Percentiles rank a stretch among this genome's conserved stretches.
Evolutionary conservation across 129 eudicot species (phyloP).

Genomic region (Lactuca sativa): DNA sequence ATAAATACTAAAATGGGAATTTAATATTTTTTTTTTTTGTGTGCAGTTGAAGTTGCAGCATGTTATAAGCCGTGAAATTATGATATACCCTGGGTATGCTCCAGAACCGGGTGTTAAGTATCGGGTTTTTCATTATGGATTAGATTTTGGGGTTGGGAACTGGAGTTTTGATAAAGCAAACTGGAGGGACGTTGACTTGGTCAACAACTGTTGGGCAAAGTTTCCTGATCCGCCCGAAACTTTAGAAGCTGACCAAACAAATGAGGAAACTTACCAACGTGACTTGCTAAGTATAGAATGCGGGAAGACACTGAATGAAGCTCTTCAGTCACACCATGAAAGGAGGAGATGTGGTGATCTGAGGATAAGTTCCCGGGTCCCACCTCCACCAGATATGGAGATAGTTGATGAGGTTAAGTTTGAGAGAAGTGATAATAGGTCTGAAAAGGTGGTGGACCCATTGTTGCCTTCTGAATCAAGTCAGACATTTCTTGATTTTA

Average conservation of each 20-base stretch:
- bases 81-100: slow-evolving; percentile 90
- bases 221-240: slow-evolving; percentile 93
- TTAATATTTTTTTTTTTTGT: not conserved
- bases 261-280: slow-evolving; percentile 46
- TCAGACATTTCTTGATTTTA: slow-evolving; percentile 47
- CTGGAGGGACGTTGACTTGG: slow-evolving; percentile 74
- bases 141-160: slow-evolving; percentile 71
- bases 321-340: slow-evolving; percentile 66
- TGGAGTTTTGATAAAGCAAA: slow-evolving; percentile 97
- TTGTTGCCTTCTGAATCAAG: slow-evolving; percentile 42
- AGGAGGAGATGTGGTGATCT: slow-evolving; percentile 56
- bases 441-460: slow-evolving; percentile 40
- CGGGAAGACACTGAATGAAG: slow-evolving; percentile 66
- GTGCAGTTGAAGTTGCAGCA: slow-evolving; percentile 83
- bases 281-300: slow-evolving; percentile 92
- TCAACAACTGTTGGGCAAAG: slow-evolving; percentile 83
- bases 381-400: slow-evolving; percentile 33
- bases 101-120: slow-evolving; percentile 72
- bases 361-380: slow-evolving; percentile 17
- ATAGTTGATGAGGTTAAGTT: slow-evolving; percentile 26
- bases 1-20: not conserved
- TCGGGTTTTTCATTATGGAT: slow-evolving; percentile 89
- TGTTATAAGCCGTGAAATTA: slow-evolving; percentile 54
- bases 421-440: slow-evolving; percentile 27
- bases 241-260: slow-evolving; percentile 56